Conservation (phyloP, 2,329 filamentous ascomycete genomes). For the Aspergillus luchuensis region DNA sequence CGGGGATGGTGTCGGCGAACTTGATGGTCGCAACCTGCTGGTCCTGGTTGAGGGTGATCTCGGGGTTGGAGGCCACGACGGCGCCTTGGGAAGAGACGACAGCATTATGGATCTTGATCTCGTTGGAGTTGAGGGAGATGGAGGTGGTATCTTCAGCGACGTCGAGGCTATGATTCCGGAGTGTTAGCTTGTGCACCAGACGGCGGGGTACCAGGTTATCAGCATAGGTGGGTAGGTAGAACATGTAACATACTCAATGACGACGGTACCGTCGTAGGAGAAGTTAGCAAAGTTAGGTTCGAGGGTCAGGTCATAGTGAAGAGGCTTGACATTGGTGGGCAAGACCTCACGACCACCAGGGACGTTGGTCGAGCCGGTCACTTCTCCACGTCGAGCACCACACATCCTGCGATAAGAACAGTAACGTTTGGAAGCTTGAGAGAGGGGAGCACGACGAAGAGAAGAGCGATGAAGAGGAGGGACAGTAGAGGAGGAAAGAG, state of each 20-base stretch:
- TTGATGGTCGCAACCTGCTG: conserved; percentile 80
- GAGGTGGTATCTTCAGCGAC: conserved; percentile 81
- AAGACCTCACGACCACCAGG: conserved; percentile 76
- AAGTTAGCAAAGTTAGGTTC: conserved; percentile 89
- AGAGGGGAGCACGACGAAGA: conserved; percentile 29
- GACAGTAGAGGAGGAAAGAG: conserved; percentile 24
- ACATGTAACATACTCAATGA: conserved; percentile 66
- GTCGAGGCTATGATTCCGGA: conserved; percentile 60
- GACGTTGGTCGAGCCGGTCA: conserved; percentile 60
- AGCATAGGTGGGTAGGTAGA: too few relatives aligned
- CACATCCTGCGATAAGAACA: conserved; percentile 78
- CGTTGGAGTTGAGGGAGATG: conserved; percentile 83
- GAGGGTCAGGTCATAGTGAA: conserved; percentile 86
- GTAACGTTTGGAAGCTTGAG: conserved; percentile 52
- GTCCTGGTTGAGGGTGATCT: conserved; percentile 73
- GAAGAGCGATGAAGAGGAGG: conserved; percentile 24
- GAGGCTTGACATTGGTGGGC: conserved; percentile 87
- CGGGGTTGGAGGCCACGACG: conserved; percentile 62
- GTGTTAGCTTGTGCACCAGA: conserved; percentile 8
- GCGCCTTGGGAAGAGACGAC: conserved; percentile 63
- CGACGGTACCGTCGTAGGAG: conserved; percentile 80
- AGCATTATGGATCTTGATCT: conserved; percentile 78
- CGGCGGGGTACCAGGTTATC: not conserved
- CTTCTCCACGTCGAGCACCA: conserved; percentile 65
- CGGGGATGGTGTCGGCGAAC: conserved; percentile 71